Percentiles rank a stretch among this genome's conserved stretches.
phyloP scores from a whole-genome alignment of 148 eudicot species.

The Linanthus parryae region DNA sequence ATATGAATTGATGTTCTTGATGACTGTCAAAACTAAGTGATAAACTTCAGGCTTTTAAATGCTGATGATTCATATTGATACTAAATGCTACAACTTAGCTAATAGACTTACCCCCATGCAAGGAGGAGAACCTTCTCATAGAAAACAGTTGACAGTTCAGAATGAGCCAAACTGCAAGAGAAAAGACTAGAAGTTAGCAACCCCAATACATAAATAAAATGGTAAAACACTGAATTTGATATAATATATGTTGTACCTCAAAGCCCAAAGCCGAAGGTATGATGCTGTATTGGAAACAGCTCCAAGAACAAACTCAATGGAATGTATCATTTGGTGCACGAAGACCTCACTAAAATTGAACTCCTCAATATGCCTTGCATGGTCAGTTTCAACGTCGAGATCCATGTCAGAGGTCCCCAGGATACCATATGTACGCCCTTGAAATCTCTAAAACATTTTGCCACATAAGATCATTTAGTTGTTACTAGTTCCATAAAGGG shows the following conservation, averaged over 20 bases:
- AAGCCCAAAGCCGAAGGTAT: slow-evolving; percentile 97
- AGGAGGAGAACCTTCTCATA: slow-evolving; percentile 91
- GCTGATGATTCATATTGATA: background rate
- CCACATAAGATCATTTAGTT: background rate
- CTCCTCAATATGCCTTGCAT: slow-evolving; percentile 66
- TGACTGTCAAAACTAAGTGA: background rate
- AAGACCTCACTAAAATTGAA: slow-evolving; percentile 95
- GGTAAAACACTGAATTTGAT: background rate
- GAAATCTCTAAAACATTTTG: slow-evolving; percentile 55
- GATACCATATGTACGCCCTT: slow-evolving; percentile 79
- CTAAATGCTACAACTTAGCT: background rate
- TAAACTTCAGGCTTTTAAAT: background rate
- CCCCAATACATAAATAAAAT: background rate
- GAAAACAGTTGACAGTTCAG: slow-evolving; percentile 90
- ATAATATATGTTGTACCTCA: slow-evolving; percentile 40
- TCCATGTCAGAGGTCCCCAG: slow-evolving; percentile 65
- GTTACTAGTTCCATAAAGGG: background rate
- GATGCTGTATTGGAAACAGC: slow-evolving; percentile 99
- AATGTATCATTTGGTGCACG: slow-evolving; percentile 97
- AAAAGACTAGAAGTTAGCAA: slow-evolving; percentile 9
- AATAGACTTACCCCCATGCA: slow-evolving; percentile 80
- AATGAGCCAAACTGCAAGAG: slow-evolving; percentile 86
- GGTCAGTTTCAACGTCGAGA: slow-evolving; percentile 53
- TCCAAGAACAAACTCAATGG: slow-evolving; percentile 96
- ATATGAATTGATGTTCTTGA: too few relatives aligned